Base-by-base conservation (phyloP, 164 flowering plant species). In the Protea cynaroides region DNA sequence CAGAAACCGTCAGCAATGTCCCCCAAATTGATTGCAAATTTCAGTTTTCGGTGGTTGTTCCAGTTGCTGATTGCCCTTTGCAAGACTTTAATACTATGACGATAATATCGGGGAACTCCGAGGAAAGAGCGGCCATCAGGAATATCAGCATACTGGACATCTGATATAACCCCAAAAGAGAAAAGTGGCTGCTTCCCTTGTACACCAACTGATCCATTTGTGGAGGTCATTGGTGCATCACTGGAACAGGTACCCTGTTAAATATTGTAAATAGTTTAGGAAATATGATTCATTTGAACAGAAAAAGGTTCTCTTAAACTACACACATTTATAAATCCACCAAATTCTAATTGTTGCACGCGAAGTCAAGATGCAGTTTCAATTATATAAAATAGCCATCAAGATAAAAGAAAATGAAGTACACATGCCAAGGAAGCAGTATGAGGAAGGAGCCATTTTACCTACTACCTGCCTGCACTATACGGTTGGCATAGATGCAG, bases 1-100 rank as follows among this genome's bases (percentile, higher is more conserved):
- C 98, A 94, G 62, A 73, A 84, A 7, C 97, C 98, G 76, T 93
- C 97, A 44, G 90, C 94, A 59, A 88, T 90, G 69, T 93, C 98
- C 25, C 98, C 98, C 49, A 93, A 83, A 66, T 93, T 87, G 46
- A 93, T 44, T 4, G 75, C 84, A 75, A 90, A 93, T 10, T 74
- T 80, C 24, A 81, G 83, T 34, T 74, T 85, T 61, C 70, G 63
- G 22, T 75, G 77, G 23, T 69, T 25, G 61, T 89, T 90, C 98
- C 98, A 93, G 55, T 78, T 77, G 21, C 74, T 63, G 15, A 93
- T 89, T 18, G 98, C 98, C 75, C 89, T 85, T 70, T 87, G 89
- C 73, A 91, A 56, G n/a, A 94, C 92, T 62, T 64, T 76, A 57
- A 86, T 65, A 79, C 97, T 91, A 68, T 94, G 92, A 34, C 95